phyloP scores from a whole-genome alignment of 106 monocot species.

The Acanthochlamys bracteata region DNA sequence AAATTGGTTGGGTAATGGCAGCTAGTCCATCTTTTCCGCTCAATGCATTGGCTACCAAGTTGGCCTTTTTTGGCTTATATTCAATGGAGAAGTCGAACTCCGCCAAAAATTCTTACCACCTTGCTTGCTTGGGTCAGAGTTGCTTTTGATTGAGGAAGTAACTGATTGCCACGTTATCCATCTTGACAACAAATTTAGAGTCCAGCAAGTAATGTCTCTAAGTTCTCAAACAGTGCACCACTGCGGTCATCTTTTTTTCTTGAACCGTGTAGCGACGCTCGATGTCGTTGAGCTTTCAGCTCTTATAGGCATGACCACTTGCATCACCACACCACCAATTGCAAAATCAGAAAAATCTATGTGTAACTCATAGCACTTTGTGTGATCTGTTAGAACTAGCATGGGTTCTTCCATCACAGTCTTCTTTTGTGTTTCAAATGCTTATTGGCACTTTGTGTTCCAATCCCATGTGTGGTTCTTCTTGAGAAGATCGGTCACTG shows the following conservation, averaged over 20 bases:
- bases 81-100: not conserved
- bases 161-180: too few relatives aligned
- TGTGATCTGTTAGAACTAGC: not conserved
- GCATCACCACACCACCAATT: not conserved
- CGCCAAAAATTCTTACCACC: not conserved
- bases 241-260: too few relatives aligned
- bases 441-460: not conserved
- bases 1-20: too few relatives aligned
- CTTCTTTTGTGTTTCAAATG: not conserved
- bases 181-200: too few relatives aligned
- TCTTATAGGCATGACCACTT: not conserved
- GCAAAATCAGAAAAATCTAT: not conserved
- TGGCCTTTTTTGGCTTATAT: too few relatives aligned
- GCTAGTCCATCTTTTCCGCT: too few relatives aligned
- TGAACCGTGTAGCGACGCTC: too few relatives aligned
- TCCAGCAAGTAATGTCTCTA: too few relatives aligned
- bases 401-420: not conserved
- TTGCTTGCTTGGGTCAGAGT: not conserved
- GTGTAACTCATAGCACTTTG: too few relatives aligned
- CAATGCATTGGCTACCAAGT: too few relatives aligned
- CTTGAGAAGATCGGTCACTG: constrained; percentile 3
- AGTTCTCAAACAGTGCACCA: too few relatives aligned
- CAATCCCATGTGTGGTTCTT: too few relatives aligned
- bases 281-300: constrained; percentile 1
- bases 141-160: not conserved